phyloP scores from a whole-genome alignment of 257 asterid species.

The Solanum bulbocastanum region DNA sequence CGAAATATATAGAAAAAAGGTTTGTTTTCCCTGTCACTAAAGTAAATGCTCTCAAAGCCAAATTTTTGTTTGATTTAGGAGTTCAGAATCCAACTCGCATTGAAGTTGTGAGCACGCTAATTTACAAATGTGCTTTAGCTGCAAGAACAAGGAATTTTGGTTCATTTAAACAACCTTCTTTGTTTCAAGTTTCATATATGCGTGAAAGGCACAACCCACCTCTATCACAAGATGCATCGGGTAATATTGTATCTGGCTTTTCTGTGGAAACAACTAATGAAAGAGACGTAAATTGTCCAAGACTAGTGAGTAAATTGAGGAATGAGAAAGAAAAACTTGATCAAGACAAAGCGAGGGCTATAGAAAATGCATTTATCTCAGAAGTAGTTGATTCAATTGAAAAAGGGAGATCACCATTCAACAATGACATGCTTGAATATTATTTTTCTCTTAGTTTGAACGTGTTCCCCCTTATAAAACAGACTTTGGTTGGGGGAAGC shows the following conservation, averaged over 20 bases:
- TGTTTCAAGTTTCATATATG: not conserved
- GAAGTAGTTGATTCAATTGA: not conserved
- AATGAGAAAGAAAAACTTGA: not conserved
- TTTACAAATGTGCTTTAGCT: not conserved
- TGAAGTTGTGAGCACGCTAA: not conserved
- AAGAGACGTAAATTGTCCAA: not conserved
- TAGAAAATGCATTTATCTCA: not conserved
- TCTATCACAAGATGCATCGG: not conserved
- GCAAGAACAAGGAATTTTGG: not conserved
- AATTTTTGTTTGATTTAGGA: not conserved
- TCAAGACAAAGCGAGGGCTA: not conserved
- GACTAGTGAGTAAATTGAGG: not conserved
- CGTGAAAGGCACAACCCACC: not conserved
- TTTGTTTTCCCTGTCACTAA: not conserved
- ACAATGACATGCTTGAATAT: not conserved
- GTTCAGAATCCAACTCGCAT: not conserved
- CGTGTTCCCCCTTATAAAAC: not conserved
- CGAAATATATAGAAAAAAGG: not conserved
- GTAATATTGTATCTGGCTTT: not conserved
- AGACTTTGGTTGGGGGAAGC: constrained; percentile 14
- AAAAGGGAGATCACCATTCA: not conserved
- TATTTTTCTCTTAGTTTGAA: not conserved
- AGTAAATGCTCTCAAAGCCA: not conserved
- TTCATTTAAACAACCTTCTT: not conserved
- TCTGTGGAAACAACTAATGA: not conserved